A percentile compares a stretch with the other conserved stretches of the same genome.
These are phyloP conservation scores for Sphaerulina musiva DNA, from an alignment of 2,329 filamentous ascomycete species.

Conservation along the genomic window DNA sequence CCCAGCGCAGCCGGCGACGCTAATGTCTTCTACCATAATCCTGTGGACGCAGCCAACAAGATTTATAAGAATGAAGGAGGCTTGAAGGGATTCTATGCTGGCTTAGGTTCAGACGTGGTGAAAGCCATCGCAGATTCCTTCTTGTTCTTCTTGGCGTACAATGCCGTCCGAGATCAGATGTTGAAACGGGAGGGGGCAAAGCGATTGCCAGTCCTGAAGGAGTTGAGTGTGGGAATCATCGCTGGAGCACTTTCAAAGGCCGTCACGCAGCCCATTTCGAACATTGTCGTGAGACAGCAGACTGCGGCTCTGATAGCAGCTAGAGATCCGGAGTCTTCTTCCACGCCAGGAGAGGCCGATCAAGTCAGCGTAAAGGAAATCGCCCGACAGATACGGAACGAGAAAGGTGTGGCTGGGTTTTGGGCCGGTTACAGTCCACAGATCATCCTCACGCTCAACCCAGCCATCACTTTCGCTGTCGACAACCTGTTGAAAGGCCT, in stretches of 20 bases:
- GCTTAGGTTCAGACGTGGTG: slow-evolving; percentile 39
- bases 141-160: slow-evolving; percentile 81
- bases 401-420: slow-evolving; percentile 68
- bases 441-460: slow-evolving; percentile 75
- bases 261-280: slow-evolving; percentile 73
- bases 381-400: slow-evolving; percentile 55
- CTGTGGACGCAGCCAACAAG: slow-evolving; percentile 62
- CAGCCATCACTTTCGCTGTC: slow-evolving; percentile 76
- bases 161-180: slow-evolving; percentile 45
- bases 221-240: slow-evolving; percentile 65
- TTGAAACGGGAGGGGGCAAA: slow-evolving; percentile 35
- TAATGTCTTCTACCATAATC: slow-evolving; percentile 52
- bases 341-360: slow-evolving; percentile 23
- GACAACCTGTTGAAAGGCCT: slow-evolving; percentile 64
- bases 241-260: slow-evolving; percentile 70
- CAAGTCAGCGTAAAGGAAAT: slow-evolving; percentile 49
- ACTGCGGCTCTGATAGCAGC: slow-evolving; percentile 52
- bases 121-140: slow-evolving; percentile 62
- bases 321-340: slow-evolving; percentile 32
- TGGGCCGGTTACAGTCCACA: slow-evolving; percentile 85
- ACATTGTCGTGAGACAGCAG: slow-evolving; percentile 76
- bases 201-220: slow-evolving; percentile 57
- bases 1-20: slow-evolving; percentile 31
- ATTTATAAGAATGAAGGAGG: slow-evolving; percentile 70
- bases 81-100: slow-evolving; percentile 57